Evolutionary conservation across 2,329 filamentous ascomycete species (phyloP).

Genomic region (Fusarium austroafricanum): DNA sequence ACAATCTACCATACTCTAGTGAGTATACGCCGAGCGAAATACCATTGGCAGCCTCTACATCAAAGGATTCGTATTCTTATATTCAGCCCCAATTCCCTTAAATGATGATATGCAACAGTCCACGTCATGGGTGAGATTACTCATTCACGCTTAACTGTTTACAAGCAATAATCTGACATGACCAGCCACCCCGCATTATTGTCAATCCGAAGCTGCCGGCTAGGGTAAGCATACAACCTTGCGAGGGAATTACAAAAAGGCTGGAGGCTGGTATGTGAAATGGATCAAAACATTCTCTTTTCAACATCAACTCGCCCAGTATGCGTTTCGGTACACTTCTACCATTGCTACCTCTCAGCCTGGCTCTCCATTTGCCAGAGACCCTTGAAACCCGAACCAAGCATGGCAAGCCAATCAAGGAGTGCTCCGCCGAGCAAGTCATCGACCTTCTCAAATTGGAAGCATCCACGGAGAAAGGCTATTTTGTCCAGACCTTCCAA

Average conservation of each 20-base stretch:
- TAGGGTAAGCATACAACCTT: neutral
- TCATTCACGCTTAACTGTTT: constrained; percentile 4
- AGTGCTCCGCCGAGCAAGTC: constrained; percentile 54
- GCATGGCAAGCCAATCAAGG: neutral
- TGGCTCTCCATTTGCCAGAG: constrained; percentile 10
- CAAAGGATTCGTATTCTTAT: neutral
- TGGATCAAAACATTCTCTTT: neutral
- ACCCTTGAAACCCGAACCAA: neutral
- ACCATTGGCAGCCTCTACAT: neutral
- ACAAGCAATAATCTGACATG: constrained; percentile 13
- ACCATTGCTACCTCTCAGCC: constrained; percentile 2
- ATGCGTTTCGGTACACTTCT: constrained; percentile 11
- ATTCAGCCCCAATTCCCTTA: neutral
- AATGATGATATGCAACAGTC: neutral
- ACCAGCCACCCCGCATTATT: constrained; percentile 10
- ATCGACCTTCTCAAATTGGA: constrained; percentile 56
- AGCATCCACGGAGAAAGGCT: constrained; percentile 62
- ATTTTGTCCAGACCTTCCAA: constrained; percentile 59
- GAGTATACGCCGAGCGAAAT: neutral
- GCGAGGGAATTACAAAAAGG: neutral
- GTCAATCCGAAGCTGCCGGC: constrained; percentile 1
- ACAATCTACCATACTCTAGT: no score
- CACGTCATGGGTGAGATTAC: constrained; percentile 10
- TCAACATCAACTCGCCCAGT: neutral
- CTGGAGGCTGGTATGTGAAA: neutral